phyloP scores from a whole-genome alignment of 2,329 filamentous ascomycete genomes.

The Alternaria sp. region DNA sequence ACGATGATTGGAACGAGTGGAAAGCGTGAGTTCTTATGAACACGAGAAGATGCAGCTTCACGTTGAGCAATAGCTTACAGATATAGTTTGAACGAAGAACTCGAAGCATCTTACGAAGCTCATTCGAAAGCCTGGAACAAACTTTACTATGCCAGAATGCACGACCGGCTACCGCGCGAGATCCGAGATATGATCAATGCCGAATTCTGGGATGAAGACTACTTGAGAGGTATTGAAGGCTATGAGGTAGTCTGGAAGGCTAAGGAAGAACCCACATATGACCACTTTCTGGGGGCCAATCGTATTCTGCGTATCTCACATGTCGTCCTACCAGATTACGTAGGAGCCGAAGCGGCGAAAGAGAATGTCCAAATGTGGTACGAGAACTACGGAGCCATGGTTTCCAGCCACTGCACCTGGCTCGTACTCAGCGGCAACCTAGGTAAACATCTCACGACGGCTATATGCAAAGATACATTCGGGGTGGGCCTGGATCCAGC shows the following conservation, averaged over 20 bases:
- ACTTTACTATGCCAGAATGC: background rate
- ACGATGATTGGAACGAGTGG: background rate
- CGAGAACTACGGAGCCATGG: background rate
- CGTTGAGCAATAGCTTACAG: background rate
- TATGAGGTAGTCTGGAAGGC: background rate
- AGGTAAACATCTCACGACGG: rapidly evolving
- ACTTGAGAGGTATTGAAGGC: background rate
- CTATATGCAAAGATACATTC: background rate
- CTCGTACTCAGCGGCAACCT: background rate
- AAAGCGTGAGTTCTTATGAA: background rate
- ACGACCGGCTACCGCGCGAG: background rate
- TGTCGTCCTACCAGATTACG: background rate
- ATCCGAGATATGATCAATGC: background rate
- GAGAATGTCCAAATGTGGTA: background rate
- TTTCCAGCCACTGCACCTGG: background rate
- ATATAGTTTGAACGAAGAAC: background rate
- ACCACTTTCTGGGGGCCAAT: too few relatives aligned
- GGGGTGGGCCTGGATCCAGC: background rate
- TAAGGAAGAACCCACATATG: background rate
- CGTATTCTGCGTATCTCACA: background rate
- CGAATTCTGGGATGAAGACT: background rate
- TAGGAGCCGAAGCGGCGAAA: background rate
- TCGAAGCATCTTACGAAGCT: background rate
- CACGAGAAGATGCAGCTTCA: background rate
- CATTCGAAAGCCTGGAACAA: background rate